phyloP scores from a whole-genome alignment of 176 grass and related monocot genomes.

The Guadua angustifolia region DNA sequence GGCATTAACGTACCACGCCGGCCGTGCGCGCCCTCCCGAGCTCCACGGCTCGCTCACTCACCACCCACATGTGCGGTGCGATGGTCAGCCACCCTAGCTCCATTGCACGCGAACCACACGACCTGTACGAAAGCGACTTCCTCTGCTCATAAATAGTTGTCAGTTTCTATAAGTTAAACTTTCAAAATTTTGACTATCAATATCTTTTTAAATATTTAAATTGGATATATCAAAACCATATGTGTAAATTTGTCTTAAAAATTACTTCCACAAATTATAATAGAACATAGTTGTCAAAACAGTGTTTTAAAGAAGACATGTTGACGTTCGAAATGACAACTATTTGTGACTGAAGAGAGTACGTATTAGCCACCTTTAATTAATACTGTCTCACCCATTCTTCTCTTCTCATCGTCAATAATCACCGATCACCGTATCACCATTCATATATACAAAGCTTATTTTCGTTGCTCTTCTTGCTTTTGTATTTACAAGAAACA shows the following conservation, averaged over 20 bases:
- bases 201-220: too few relatives aligned
- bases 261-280: too few relatives aligned
- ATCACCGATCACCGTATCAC: background rate
- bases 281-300: too few relatives aligned
- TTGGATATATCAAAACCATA: too few relatives aligned
- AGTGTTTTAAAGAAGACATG: too few relatives aligned
- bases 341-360: too few relatives aligned
- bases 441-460: background rate
- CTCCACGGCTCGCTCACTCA: background rate
- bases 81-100: conserved; percentile 39
- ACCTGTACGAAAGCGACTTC: background rate
- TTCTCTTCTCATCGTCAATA: background rate
- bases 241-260: too few relatives aligned
- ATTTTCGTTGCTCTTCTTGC: background rate
- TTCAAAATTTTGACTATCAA: too few relatives aligned
- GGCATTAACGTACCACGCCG: conserved; percentile 8
- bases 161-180: too few relatives aligned
- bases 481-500: conserved; percentile 44
- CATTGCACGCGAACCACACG: conserved; percentile 6
- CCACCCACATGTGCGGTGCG: background rate
- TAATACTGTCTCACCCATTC: background rate
- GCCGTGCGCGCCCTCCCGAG: background rate
- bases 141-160: too few relatives aligned
- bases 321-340: background rate
- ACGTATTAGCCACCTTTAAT: background rate